These are phyloP conservation scores for Microstroma glucosiphilum DNA, from an alignment of 1,284 basidiomycete genomes.

Conservation along the genomic window DNA sequence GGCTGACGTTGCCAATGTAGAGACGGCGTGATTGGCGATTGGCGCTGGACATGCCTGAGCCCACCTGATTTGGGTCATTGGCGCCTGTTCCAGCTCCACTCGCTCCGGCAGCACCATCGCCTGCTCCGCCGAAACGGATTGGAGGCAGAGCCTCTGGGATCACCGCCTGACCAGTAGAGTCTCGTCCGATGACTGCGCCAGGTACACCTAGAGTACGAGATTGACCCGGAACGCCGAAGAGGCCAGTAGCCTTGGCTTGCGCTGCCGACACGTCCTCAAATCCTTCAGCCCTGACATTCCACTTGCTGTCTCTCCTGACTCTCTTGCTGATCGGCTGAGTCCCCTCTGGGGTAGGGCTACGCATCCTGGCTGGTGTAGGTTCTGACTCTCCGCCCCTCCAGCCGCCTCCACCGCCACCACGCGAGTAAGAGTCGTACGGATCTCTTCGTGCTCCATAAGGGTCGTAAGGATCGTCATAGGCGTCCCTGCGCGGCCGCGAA, in stretches of 20 bases:
- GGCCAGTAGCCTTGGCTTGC: constrained; percentile 92
- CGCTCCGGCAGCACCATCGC: constrained; percentile 8
- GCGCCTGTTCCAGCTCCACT: constrained; percentile 3
- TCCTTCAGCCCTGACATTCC: constrained; percentile 91
- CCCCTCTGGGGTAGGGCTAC: constrained; percentile 85
- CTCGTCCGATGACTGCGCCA: constrained; percentile 9
- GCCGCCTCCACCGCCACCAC: constrained; percentile 54
- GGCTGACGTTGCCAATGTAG: constrained; percentile 91
- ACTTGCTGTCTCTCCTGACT: constrained; percentile 77
- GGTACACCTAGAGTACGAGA: constrained; percentile 64
- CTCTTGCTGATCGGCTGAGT: constrained; percentile 75
- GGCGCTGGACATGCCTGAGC: constrained; percentile 9
- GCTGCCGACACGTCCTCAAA: constrained; percentile 90
- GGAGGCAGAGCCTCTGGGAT: constrained; percentile 59
- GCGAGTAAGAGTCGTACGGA: constrained; percentile 31
- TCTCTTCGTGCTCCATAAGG: constrained; percentile 25
- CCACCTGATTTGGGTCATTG: background rate
- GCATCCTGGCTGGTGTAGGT: constrained; percentile 65
- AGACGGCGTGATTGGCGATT: constrained; percentile 80
- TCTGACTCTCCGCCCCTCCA: constrained; percentile 45
- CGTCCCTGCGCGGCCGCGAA: constrained; percentile 17
- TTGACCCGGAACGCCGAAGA: constrained; percentile 86
- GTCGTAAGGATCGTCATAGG: constrained; percentile 25
- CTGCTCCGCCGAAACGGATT: constrained; percentile 51
- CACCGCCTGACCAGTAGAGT: constrained; percentile 9